Evolutionary conservation across 495 filamentous ascomycete genomes (phyloP).

Genomic region (Penicillium waksmanii): DNA sequence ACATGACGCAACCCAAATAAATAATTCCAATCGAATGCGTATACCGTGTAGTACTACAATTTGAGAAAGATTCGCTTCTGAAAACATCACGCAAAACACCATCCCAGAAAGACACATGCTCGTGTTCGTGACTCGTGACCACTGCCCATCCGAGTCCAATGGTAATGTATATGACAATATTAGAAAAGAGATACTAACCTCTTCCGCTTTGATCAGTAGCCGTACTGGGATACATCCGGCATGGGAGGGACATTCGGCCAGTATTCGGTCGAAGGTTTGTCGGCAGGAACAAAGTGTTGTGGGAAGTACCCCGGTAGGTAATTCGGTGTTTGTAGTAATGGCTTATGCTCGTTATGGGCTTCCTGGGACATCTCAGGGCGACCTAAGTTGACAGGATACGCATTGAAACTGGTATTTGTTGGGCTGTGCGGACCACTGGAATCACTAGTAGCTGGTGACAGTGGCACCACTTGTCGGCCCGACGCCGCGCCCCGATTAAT

Average conservation of each 20-base stretch:
- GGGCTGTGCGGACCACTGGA: slow-evolving; percentile 33
- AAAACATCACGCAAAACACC: background rate
- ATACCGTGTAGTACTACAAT: background rate
- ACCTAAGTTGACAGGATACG: slow-evolving; percentile 18
- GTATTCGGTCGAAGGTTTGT: slow-evolving; percentile 18
- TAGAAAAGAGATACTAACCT: background rate
- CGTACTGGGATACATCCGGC: slow-evolving; percentile 21
- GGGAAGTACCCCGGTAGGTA: slow-evolving; percentile 23
- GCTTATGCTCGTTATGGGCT: slow-evolving; percentile 11
- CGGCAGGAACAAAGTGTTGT: slow-evolving; percentile 19
- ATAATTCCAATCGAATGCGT: background rate
- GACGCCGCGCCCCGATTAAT: background rate
- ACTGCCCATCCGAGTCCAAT: background rate
- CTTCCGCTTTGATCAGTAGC: slow-evolving; percentile 16
- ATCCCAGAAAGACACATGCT: slow-evolving; percentile 2
- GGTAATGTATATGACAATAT: background rate
- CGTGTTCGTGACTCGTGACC: slow-evolving; percentile 16
- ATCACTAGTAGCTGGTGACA: slow-evolving; percentile 29
- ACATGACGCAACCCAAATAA: background rate
- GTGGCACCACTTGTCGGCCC: slow-evolving; percentile 13
- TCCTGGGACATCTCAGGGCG: slow-evolving; percentile 16
- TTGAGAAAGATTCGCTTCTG: background rate
- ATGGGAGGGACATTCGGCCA: slow-evolving; percentile 21
- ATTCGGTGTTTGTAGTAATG: slow-evolving; percentile 10
- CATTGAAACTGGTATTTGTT: slow-evolving; percentile 15